Percentiles rank a stretch among this genome's conserved stretches.
These are phyloP conservation scores for Hansenula anomala DNA, from an alignment of 1,139 yeast species.

Conservation along the genomic window DNA sequence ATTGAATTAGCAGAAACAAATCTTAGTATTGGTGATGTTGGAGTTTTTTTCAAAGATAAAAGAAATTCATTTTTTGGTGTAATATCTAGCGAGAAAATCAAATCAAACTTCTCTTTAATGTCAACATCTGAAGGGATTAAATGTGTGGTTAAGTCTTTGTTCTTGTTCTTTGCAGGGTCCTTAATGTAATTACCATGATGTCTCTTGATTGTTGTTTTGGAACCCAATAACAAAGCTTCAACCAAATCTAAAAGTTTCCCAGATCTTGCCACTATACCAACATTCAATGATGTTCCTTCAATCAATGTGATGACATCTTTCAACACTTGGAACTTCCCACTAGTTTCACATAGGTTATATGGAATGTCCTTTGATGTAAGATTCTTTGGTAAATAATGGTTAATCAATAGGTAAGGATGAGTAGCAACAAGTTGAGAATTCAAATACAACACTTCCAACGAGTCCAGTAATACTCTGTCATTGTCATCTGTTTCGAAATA, in stretches of 20 bases:
- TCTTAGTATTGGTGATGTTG: conserved; percentile 54
- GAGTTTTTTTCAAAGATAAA: conserved; percentile 11
- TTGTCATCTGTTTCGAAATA: conserved; percentile 65
- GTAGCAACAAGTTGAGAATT: conserved; percentile 79
- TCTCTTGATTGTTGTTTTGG: conserved; percentile 58
- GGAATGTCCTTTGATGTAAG: conserved; percentile 76
- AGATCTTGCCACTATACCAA: conserved; percentile 49
- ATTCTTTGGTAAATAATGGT: conserved; percentile 83
- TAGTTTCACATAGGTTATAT: conserved; percentile 65
- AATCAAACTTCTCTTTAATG: conserved; percentile 41
- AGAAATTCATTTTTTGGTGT: conserved; percentile 49
- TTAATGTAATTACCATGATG: conserved; percentile 55
- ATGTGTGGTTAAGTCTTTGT: conserved; percentile 32
- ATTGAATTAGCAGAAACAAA: conserved; percentile 75
- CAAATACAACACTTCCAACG: conserved; percentile 64
- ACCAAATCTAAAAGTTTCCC: conserved; percentile 70
- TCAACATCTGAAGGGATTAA: conserved; percentile 43
- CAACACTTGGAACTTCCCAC: conserved; percentile 79
- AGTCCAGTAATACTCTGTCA: conserved; percentile 59
- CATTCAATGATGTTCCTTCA: conserved; percentile 35
- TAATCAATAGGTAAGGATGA: conserved; percentile 83
- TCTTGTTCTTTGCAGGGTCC: conserved; percentile 26
- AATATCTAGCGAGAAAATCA: conserved; percentile 68
- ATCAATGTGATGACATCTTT: conserved; percentile 46
- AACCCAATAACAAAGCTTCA: conserved; percentile 73